Percentiles rank a stretch among this genome's conserved stretches.
Conservation (phyloP, 1,284 basidiomycete genomes). For the Trametes hirsuta region DNA sequence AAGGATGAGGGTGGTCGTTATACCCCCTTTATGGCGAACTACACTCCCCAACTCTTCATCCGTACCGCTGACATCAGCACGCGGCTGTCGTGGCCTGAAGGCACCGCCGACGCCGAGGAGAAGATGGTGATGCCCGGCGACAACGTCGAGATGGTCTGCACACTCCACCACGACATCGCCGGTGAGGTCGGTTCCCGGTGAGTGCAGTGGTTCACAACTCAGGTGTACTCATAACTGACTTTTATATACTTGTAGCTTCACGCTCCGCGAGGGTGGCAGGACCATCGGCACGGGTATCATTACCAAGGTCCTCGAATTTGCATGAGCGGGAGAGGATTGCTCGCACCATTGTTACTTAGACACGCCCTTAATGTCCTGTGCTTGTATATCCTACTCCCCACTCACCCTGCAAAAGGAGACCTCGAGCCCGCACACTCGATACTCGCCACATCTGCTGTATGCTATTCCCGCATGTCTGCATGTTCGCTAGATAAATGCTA, state of each 20-base stretch:
- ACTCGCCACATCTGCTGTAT: constrained; percentile 18
- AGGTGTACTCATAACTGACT: no score
- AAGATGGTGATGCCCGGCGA: constrained; percentile 99
- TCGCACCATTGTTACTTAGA: constrained; percentile 27
- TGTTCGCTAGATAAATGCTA: constrained; percentile 19
- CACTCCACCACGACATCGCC: constrained; percentile 88
- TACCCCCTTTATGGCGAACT: constrained; percentile 97
- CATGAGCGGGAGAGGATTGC: constrained; percentile 24
- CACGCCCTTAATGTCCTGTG: constrained; percentile 27
- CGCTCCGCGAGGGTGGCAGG: constrained; percentile 95
- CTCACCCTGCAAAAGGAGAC: constrained; percentile 31
- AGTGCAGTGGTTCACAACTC: constrained; percentile 27
- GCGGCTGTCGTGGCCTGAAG: constrained; percentile 85
- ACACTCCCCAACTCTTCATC: constrained; percentile 95
- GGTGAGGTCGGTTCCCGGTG: constrained; percentile 89
- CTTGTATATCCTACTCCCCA: constrained; percentile 33
- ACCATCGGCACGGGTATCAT: constrained; percentile 93
- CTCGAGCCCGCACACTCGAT: constrained; percentile 29
- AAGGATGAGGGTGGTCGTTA: constrained; percentile 98
- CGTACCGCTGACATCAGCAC: constrained; percentile 96
- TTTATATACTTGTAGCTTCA: constrained; percentile 63
- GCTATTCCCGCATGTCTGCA: constrained; percentile 23
- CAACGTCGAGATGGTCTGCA: constrained; percentile 93
- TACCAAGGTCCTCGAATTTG: constrained; percentile 73
- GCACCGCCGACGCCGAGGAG: constrained; percentile 73